Conservation (phyloP, 1,284 basidiomycete genomes). For the Apiotrichum sp. region DNA sequence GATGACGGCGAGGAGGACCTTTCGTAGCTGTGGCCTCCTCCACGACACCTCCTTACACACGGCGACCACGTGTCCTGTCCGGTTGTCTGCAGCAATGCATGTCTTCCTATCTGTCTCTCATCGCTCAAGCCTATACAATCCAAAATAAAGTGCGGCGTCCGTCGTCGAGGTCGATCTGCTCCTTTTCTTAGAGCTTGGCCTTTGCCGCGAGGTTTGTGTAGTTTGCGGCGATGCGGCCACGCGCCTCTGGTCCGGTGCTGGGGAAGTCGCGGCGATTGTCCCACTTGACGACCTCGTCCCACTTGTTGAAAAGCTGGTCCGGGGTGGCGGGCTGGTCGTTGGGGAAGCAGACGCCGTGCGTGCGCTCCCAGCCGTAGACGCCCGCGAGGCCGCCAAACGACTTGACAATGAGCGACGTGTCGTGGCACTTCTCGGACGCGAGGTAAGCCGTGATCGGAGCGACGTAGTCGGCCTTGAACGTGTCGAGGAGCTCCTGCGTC, state of each 20-base stretch:
- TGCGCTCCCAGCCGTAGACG: conserved; percentile 87
- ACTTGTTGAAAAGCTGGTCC: conserved; percentile 70
- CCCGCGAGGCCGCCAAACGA: conserved; percentile 89
- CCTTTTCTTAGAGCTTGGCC: conserved; percentile 3
- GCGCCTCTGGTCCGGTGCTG: conserved; percentile 60
- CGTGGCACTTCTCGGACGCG: conserved; percentile 68
- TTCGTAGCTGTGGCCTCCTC: too few relatives aligned
- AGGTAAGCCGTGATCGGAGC: conserved; percentile 92
- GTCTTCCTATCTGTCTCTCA: too few relatives aligned
- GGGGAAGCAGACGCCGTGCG: conserved; percentile 62
- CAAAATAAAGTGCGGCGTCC: too few relatives aligned
- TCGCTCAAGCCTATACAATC: too few relatives aligned
- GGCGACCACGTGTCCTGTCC: too few relatives aligned
- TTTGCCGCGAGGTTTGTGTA: conserved; percentile 57
- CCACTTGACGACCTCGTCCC: conserved; percentile 75
- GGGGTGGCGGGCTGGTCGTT: conserved; percentile 65
- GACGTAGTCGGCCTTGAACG: conserved; percentile 72
- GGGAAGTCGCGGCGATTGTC: conserved; percentile 77
- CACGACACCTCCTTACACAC: too few relatives aligned
- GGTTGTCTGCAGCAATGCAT: too few relatives aligned
- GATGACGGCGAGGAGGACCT: too few relatives aligned
- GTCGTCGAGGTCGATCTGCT: too few relatives aligned
- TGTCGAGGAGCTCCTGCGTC: conserved; percentile 85
- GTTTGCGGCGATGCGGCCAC: conserved; percentile 73
- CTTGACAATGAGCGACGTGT: conserved; percentile 76